These are phyloP conservation scores for Amanita brunnescens DNA, from an alignment of 768 basidiomycete genomes.

Conservation along the genomic window DNA sequence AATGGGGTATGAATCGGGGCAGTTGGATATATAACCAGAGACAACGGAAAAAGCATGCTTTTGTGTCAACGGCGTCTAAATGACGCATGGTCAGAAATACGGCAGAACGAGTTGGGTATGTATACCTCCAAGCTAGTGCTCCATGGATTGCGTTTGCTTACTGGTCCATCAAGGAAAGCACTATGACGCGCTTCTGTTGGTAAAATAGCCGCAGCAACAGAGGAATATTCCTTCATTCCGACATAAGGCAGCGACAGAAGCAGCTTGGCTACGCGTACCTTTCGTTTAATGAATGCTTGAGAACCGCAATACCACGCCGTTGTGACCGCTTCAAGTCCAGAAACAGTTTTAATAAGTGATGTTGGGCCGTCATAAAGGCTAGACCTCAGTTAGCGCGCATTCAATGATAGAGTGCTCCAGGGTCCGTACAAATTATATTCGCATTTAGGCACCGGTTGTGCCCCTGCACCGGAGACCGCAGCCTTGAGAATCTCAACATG, in stretches of 20 bases:
- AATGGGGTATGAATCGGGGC: not conserved
- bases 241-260: not conserved
- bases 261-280: constrained; percentile 18
- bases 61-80: constrained; percentile 2
- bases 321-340: constrained; percentile 47
- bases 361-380: constrained; percentile 37
- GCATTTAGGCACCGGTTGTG: constrained; percentile 39
- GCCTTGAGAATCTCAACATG: constrained; percentile 50
- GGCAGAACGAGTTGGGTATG: constrained; percentile 9
- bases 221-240: constrained; percentile 30
- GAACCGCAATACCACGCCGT: constrained; percentile 54
- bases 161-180: constrained; percentile 49
- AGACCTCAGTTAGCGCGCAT: not conserved
- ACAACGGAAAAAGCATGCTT: constrained; percentile 1
- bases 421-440: constrained; percentile 44
- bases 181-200: constrained; percentile 54
- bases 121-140: constrained; percentile 50
- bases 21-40: not conserved
- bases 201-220: constrained; percentile 51
- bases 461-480: constrained; percentile 30
- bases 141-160: constrained; percentile 43
- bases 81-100: not conserved
- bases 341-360: constrained; percentile 41
- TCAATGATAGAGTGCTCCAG: not conserved
- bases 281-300: constrained; percentile 33